Conservation (phyloP, 2,329 filamentous ascomycete genomes). For the Epichloe scottii region DNA sequence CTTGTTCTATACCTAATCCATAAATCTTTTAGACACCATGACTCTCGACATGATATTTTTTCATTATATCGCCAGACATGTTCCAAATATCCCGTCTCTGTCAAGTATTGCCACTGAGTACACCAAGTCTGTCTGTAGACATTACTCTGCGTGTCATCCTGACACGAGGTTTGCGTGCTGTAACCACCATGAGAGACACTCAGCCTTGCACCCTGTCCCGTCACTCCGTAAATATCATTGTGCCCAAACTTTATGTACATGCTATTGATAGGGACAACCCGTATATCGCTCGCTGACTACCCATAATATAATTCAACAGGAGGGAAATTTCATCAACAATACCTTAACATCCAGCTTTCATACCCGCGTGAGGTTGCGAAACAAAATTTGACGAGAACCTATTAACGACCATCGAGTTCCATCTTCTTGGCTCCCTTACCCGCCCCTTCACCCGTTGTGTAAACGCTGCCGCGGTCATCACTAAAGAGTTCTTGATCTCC, state of each 20-base stretch:
- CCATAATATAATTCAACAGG: not conserved
- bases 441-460: slow-evolving; percentile 24
- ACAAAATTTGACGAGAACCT: not conserved
- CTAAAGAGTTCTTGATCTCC: slow-evolving; percentile 71
- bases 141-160: not conserved
- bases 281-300: not conserved
- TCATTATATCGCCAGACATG: too few relatives aligned
- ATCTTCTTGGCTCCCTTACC: slow-evolving; percentile 18
- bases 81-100: not conserved
- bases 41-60: too few relatives aligned
- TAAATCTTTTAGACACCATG: too few relatives aligned
- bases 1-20: too few relatives aligned
- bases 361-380: not conserved
- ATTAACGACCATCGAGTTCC: slow-evolving; percentile 14
- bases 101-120: not conserved
- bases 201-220: not conserved
- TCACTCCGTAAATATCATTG: not conserved
- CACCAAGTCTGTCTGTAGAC: not conserved
- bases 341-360: not conserved
- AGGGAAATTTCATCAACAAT: not conserved
- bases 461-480: slow-evolving; percentile 43
- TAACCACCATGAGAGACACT: not conserved
- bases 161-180: not conserved
- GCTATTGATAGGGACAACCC: not conserved
- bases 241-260: slow-evolving; percentile 5